phyloP scores from a whole-genome alignment of 805 yeast genomes.

The Nakazawaea siamensis region DNA sequence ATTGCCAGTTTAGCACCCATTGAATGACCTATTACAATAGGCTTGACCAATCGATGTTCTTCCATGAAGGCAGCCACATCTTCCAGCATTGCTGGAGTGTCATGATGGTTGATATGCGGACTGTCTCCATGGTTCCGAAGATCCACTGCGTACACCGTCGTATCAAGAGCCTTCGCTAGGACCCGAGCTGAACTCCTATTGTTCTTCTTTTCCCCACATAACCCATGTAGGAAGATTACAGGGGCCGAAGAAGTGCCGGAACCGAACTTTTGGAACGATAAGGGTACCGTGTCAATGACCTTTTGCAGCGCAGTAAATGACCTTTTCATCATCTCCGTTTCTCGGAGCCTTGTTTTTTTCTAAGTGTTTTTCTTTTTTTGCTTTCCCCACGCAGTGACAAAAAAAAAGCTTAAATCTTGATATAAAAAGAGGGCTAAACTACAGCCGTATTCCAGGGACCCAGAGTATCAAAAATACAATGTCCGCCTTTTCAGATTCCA shows the following conservation, averaged over 20 bases:
- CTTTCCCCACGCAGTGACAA: constrained; percentile 9
- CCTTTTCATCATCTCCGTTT: too few relatives aligned
- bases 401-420: too few relatives aligned
- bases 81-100: constrained; percentile 67
- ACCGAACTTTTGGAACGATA: constrained; percentile 9
- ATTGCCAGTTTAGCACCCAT: constrained; percentile 94
- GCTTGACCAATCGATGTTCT: constrained; percentile 28
- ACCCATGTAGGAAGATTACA: constrained; percentile 75
- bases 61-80: constrained; percentile 69
- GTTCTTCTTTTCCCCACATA: constrained; percentile 75
- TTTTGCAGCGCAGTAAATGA: too few relatives aligned
- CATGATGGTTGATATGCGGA: constrained; percentile 64
- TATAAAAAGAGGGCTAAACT: too few relatives aligned
- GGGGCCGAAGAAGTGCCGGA: constrained; percentile 34
- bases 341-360: constrained; percentile 2
- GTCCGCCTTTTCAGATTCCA: constrained; percentile 53
- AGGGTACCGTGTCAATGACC: constrained; percentile 11
- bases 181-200: constrained; percentile 66
- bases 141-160: constrained; percentile 63
- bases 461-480: constrained; percentile 33
- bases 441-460: too few relatives aligned
- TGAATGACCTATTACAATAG: constrained; percentile 63
- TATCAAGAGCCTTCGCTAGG: constrained; percentile 34
- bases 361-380: constrained; percentile 11
- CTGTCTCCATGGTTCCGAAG: constrained; percentile 87